phyloP scores from a whole-genome alignment of 2,329 filamentous ascomycete genomes.

The Sclerotinia trifoliorum region DNA sequence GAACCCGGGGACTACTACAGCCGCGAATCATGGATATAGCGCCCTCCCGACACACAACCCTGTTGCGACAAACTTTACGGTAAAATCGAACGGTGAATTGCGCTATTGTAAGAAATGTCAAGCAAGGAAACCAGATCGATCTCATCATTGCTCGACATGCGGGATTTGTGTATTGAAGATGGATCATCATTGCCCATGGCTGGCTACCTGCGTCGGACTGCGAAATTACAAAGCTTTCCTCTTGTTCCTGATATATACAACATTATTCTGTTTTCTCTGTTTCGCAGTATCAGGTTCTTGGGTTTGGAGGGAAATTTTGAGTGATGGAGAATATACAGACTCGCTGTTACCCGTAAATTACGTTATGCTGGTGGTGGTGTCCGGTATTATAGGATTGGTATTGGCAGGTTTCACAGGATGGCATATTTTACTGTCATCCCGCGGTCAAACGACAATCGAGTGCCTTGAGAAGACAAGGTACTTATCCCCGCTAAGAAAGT shows the following conservation, averaged over 20 bases:
- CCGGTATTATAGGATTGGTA: constrained; percentile 88
- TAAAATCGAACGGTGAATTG: constrained; percentile 83
- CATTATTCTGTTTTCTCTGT: constrained; percentile 77
- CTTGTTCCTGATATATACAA: constrained; percentile 86
- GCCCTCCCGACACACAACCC: constrained; percentile 70
- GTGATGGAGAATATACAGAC: constrained; percentile 68
- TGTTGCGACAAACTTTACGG: constrained; percentile 73
- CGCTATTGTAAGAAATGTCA: constrained; percentile 98
- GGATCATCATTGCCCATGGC: constrained; percentile 99
- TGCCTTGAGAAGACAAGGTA: constrained; percentile 95
- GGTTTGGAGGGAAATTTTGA: constrained; percentile 81
- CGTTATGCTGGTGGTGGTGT: constrained; percentile 80
- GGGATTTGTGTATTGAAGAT: constrained; percentile 95
- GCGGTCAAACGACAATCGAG: constrained; percentile 91
- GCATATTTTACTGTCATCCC: constrained; percentile 79
- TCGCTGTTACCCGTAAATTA: constrained; percentile 85
- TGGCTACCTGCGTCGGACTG: constrained; percentile 91
- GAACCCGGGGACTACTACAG: constrained; percentile 71
- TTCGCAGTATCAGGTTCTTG: constrained; percentile 77
- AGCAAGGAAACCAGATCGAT: constrained; percentile 87
- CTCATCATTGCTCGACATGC: constrained; percentile 96
- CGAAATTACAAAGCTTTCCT: constrained; percentile 95
- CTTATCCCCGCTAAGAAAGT: constrained; percentile 72
- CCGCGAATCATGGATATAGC: constrained; percentile 65
- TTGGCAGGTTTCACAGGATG: constrained; percentile 85